Percentiles rank a stretch among this genome's conserved stretches.
Evolutionary conservation across 495 filamentous ascomycete species (phyloP).

Genomic region (Neurospora africana): DNA sequence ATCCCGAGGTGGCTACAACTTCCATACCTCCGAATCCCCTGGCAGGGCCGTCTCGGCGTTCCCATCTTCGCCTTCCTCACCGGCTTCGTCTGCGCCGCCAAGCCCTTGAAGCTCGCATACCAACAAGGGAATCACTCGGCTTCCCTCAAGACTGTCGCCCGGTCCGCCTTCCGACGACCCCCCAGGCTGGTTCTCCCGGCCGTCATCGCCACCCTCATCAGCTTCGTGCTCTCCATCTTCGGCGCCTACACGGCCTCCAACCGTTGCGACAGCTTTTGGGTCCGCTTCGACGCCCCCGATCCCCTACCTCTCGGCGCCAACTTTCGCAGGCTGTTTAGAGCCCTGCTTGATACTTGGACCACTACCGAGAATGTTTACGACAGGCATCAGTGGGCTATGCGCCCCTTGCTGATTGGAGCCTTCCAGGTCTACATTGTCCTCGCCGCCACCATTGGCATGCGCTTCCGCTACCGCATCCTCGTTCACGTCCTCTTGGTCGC

Average conservation of each 20-base stretch:
- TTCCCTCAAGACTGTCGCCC: conserved; percentile 45
- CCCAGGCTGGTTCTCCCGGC: conserved; percentile 52
- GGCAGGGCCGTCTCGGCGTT: conserved; percentile 54
- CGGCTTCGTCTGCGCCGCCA: conserved; percentile 57
- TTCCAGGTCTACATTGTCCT: conserved; percentile 53
- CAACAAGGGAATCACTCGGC: conserved; percentile 41
- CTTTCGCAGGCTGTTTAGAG: conserved; percentile 30
- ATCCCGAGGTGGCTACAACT: conserved; percentile 44
- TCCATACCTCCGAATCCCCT: conserved; percentile 51
- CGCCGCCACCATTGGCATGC: conserved; percentile 46
- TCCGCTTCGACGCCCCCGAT: conserved; percentile 41
- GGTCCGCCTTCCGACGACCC: conserved; percentile 53
- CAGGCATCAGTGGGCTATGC: conserved; percentile 55
- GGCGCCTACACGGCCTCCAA: conserved; percentile 47
- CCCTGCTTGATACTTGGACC: conserved; percentile 47
- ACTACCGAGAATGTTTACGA: conserved; percentile 49
- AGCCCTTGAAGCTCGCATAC: conserved; percentile 48
- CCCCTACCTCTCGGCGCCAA: conserved; percentile 22
- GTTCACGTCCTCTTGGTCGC: conserved; percentile 38
- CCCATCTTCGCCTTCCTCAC: conserved; percentile 58
- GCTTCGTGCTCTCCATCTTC: conserved; percentile 44
- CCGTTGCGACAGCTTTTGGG: conserved; percentile 49
- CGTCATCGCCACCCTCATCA: conserved; percentile 47
- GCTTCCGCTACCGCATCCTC: conserved; percentile 44
- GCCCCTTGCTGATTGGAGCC: conserved; percentile 48